Evolutionary conservation across 2,329 filamentous ascomycete species (phyloP), one percentile per base, ranked within the genome.

Genomic region (Chaetothyriales sp.): DNA sequence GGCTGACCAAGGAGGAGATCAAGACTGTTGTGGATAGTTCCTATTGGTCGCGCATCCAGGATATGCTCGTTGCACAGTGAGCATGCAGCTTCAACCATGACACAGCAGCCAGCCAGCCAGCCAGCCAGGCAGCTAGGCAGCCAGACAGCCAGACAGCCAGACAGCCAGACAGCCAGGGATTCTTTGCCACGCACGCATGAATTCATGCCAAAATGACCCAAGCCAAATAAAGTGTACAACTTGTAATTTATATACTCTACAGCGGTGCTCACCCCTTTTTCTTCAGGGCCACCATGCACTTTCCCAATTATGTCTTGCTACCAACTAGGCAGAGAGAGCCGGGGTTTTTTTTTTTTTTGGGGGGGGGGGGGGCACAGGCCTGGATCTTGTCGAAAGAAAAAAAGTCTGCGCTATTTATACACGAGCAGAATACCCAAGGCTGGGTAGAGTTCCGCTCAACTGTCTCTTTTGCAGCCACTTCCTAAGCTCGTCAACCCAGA

Each of bases 1-100:
- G 92, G 92, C 70, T 97, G 63, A 84, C 86, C 20, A 89, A 85
- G 68, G 87, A 95, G 56, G 92, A 98, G 77, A 76, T 97, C 51
- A 67, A 83, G 67, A 72, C 80, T 60, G 73, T 76, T 57, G 77
- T 95, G 45, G 70, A 77, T 25, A 67, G 70, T 3, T 73, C 78
- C 52, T 95, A 95, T 71, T 95, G 81, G 74, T 76, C 72, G 56
- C 76, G 77, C 52, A 78, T 95, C 57, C 81, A 78, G 70, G 86
- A 90, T 66, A 92, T 95, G 83, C 77, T 97, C 70, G 78, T 82
- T 19, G 81, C 87, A 61, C 77, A 86, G 72, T 95, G 76, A 58
- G 60, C 46, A 28, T 19, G 19, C 9, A 40, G 33, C 10, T 13
- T n/a, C n/a, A n/a, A n/a, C n/a, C n/a, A n/a, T n/a, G n/a, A n/a